Conservation (phyloP, 495 filamentous ascomycete genomes). For the Penicillium crystallinum region DNA sequence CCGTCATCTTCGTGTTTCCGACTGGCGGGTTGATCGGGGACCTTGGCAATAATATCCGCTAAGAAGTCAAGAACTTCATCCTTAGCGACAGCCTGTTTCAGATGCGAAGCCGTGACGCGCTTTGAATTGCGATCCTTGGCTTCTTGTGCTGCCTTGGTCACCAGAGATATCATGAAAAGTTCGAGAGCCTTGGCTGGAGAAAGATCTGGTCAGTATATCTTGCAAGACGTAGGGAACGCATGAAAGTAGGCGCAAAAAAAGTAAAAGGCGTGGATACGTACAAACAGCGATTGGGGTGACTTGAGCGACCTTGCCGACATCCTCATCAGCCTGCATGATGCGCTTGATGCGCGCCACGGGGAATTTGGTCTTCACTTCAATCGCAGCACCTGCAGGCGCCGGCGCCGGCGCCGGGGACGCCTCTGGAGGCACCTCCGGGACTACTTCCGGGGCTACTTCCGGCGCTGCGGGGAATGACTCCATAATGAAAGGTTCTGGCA, state of each 20-base stretch:
- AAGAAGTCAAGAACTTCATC: constrained; percentile 93
- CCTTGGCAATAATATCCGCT: constrained; percentile 80
- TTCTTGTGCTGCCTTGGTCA: constrained; percentile 77
- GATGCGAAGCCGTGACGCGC: constrained; percentile 80
- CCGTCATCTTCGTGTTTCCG: constrained; percentile 51
- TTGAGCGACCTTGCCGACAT: constrained; percentile 97
- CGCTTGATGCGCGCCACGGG: constrained; percentile 97
- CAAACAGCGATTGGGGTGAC: constrained; percentile 92
- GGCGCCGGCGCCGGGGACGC: constrained; percentile 17
- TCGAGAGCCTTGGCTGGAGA: constrained; percentile 76
- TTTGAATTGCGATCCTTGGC: constrained; percentile 78
- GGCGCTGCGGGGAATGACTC: neutral
- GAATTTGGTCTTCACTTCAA: constrained; percentile 91
- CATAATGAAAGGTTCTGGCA: constrained; percentile 16
- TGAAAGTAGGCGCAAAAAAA: neutral
- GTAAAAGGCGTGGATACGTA: constrained; percentile 38
- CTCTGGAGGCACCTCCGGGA: too few relatives aligned
- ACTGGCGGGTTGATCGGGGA: constrained; percentile 64
- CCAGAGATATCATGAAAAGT: constrained; percentile 93
- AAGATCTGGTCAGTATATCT: constrained; percentile 11
- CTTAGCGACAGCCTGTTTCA: constrained; percentile 81
- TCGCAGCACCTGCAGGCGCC: constrained; percentile 31
- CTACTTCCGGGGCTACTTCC: neutral
- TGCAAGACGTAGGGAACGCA: neutral
- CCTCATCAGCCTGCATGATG: constrained; percentile 99